phyloP scores from a whole-genome alignment of 345 rosid genomes.

The Microthlaspi erraticum region DNA sequence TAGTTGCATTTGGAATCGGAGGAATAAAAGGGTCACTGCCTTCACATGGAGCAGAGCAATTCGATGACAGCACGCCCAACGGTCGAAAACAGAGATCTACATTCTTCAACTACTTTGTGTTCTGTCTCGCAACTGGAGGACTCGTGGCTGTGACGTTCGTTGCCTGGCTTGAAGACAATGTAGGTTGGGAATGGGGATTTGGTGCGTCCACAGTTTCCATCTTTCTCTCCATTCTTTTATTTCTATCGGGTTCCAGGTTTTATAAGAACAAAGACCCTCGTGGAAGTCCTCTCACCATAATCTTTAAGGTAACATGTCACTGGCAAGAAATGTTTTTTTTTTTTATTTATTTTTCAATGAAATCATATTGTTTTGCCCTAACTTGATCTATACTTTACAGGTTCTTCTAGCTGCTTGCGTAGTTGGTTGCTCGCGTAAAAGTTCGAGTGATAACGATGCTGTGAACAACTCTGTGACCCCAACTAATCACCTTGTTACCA shows the following conservation, averaged over 20 bases:
- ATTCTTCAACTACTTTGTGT: constrained; percentile 83
- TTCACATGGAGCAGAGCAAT: constrained; percentile 87
- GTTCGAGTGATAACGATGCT: constrained; percentile 7
- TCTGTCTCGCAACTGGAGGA: constrained; percentile 82
- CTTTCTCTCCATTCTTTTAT: constrained; percentile 66
- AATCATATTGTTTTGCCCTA: not conserved
- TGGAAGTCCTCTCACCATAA: constrained; percentile 77
- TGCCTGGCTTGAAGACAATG: constrained; percentile 87
- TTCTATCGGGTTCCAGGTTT: constrained; percentile 67
- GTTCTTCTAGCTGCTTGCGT: constrained; percentile 61
- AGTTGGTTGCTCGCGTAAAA: constrained; percentile 40
- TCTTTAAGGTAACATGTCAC: constrained; percentile 59
- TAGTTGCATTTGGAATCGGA: constrained; percentile 84
- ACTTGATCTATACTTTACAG: constrained; percentile 42
- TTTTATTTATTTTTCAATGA: not conserved
- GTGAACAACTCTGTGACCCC: constrained; percentile 1
- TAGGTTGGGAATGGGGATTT: constrained; percentile 93
- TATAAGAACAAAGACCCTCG: constrained; percentile 66
- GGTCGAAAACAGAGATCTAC: constrained; percentile 77
- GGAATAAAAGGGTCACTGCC: constrained; percentile 91
- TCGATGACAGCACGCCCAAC: constrained; percentile 62
- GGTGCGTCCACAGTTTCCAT: constrained; percentile 68
- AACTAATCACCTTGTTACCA: constrained; percentile 32
- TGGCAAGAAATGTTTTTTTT: not conserved
- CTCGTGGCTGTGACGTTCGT: constrained; percentile 81